Evolutionary conservation across 805 yeast genomes (phyloP), one percentile per base, ranked within the genome.

Genomic region (Lipomyces yamanashiensis): DNA sequence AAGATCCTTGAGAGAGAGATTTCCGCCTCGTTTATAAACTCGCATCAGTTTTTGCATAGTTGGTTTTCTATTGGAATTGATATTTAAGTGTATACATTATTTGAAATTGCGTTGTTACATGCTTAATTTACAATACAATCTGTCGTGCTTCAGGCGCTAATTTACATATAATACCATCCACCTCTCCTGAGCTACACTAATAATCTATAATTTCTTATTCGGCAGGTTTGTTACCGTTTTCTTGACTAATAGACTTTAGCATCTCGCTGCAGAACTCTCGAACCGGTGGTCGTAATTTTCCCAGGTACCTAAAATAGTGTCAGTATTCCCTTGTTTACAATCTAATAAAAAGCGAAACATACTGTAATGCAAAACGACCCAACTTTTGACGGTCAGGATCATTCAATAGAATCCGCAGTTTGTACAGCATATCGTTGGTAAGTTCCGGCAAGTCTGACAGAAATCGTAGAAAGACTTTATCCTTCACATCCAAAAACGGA

Each of bases 401-500:
- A 51, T 84, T 78, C 72, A 97, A 88, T 15, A 95, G 76, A 10
- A 93, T 85, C 71, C 85, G 84, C 58, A 93, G 81, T 62, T 86
- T 85, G 21, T 78, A 76, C 1, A 95, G 85, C 67, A 91, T 81
- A 0, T 78, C 82, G 40, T 80, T 79, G 63, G 87, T 84, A 63
- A 96, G 79, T 58, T 80, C 86, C 1, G 99, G 99, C 56, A 96
- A 76, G 73, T 95, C 99, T 64, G 96, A 88, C 58, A 95, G 78
- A 56, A 95, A 78, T 62, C 98, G 81, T 54, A 95, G 85, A 70
- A 93, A 91, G 8, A 87, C 79, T 71, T 89, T 88, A 75, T 95
- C 98, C 9, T 82, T 81, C 7, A 88, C 81, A 68, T 95, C 99
- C 69, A 93, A 77, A 67, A 89, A 90, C 6, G 97, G 96, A 50